Percentiles rank a stretch among this genome's conserved stretches.
These are phyloP conservation scores for Megacollybia platyphylla DNA, from an alignment of 1,284 basidiomycete genomes.

Conservation along the genomic window DNA sequence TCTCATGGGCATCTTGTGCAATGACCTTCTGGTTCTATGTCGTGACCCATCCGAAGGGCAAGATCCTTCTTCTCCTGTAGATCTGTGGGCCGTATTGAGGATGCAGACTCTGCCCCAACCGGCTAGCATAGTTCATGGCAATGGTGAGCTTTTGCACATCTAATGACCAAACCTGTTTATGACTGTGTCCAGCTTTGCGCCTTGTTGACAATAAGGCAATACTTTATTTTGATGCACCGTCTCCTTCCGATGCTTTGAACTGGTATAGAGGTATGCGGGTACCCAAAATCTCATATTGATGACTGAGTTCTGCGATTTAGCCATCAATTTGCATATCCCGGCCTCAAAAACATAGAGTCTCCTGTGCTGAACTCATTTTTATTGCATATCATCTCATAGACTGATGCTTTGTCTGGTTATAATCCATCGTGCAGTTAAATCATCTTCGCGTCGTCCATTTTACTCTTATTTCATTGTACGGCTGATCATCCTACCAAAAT, in stretches of 20 bases:
- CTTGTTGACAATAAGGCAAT: slow-evolving; percentile 85
- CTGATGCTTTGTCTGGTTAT: slow-evolving; percentile 2
- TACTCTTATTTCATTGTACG: no score
- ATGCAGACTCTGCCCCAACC: slow-evolving; percentile 86
- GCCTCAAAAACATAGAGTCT: slow-evolving; percentile 30
- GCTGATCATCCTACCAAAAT: no score
- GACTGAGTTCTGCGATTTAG: slow-evolving; percentile 16
- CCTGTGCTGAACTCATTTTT: slow-evolving; percentile 2
- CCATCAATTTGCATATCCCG: slow-evolving; percentile 55
- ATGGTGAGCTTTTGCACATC: slow-evolving; percentile 34
- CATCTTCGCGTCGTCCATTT: neutral
- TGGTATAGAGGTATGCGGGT: slow-evolving; percentile 72
- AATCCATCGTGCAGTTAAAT: neutral
- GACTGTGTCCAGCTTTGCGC: slow-evolving; percentile 44
- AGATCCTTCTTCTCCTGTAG: slow-evolving; percentile 62
- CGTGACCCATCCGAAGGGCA: slow-evolving; percentile 68
- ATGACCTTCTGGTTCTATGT: slow-evolving; percentile 85
- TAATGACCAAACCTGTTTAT: slow-evolving; percentile 4
- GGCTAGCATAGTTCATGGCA: slow-evolving; percentile 82
- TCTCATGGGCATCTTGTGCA: slow-evolving; percentile 75
- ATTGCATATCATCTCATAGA: slow-evolving; percentile 1
- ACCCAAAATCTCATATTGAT: neutral
- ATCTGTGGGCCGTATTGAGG: slow-evolving; percentile 86
- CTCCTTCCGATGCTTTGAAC: slow-evolving; percentile 71
- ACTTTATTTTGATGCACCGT: slow-evolving; percentile 81